Base-by-base conservation (phyloP, 163 green algal species). In the Volvox carteri region DNA sequence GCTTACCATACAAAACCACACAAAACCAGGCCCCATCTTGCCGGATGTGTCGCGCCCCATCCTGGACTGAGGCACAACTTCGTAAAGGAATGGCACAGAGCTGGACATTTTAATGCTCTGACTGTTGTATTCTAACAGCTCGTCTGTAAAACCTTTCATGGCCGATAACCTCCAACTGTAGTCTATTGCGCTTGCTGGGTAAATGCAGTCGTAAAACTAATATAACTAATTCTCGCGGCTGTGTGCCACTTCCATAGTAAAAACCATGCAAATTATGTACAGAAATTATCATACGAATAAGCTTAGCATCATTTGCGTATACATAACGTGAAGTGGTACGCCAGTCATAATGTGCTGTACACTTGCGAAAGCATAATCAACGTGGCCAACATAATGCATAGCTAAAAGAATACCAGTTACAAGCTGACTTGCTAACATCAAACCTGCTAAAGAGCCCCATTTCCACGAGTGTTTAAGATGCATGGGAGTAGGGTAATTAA, bases 341-440 rank as follows among this genome's bases (percentile, higher is more conserved):
- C 95, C 93, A 91, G 88, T 86, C 93, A 94, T 95, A 81, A 94
- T 93, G 89, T 95, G 93, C 84, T 94, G 86, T 70, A 95, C 92
- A 85, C 91, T 92, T 74, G 92, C 86, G 60, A 92, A 94, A 88
- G 60, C 23, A 73, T 73, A n/a, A 35, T 73, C 60, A 14, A 73
- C 60, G n/a, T 73, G 60, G n/a, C 60, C 23, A 14, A 73, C 60
- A 33, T 96, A 96, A 81, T 95, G 94, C 93, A 95, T 96, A 86
- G 93, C 93, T 93, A 93, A 91, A 90, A 95, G 95, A 90, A 94
- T 93, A 92, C 94, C 94, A 84, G 94, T 96, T n/a, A 87, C 80
- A 90, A 96, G 95, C 93, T 96, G 94, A 87, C 95, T 85, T 78
- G 95, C 85, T 87, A 96, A 90, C 88, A 92, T 93, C 91, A 96